phyloP scores from a whole-genome alignment of 2,329 filamentous ascomycete species.

The Escovopsis weberi region DNA sequence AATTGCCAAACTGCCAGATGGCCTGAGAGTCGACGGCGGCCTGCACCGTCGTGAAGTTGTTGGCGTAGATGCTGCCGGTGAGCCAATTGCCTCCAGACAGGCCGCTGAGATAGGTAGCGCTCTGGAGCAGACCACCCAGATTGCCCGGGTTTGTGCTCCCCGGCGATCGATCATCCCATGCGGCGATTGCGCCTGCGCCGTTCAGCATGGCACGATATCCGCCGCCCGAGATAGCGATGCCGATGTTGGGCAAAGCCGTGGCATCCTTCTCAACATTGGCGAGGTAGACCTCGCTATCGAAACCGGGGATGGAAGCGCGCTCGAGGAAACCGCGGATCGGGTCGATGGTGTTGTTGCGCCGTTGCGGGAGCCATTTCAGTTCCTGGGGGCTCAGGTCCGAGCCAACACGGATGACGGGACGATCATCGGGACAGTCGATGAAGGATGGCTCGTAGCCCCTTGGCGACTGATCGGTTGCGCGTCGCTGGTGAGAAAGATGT shows the following conservation, averaged over 20 bases:
- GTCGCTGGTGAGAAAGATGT: slow-evolving; percentile 7
- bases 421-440: slow-evolving; percentile 54
- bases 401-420: slow-evolving; percentile 55
- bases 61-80: slow-evolving; percentile 65
- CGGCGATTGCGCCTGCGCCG: slow-evolving; percentile 64
- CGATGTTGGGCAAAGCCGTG: slow-evolving; percentile 41
- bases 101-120: slow-evolving; percentile 65
- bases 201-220: slow-evolving; percentile 80
- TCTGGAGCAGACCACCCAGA: slow-evolving; percentile 67
- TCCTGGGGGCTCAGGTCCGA: slow-evolving; percentile 50
- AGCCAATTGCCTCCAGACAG: slow-evolving; percentile 77
- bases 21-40: slow-evolving; percentile 19
- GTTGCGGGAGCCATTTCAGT: slow-evolving; percentile 54
- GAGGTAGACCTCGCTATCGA: slow-evolving; percentile 65
- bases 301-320: slow-evolving; percentile 58
- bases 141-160: slow-evolving; percentile 38
- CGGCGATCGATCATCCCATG: slow-evolving; percentile 60
- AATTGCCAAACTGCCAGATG: slow-evolving; percentile 28
- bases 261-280: slow-evolving; percentile 15
- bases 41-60: slow-evolving; percentile 61
- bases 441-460: slow-evolving; percentile 53
- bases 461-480: slow-evolving; percentile 20
- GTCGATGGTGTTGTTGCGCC: slow-evolving; percentile 57
- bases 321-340: slow-evolving; percentile 63
- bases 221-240: slow-evolving; percentile 66